phyloP scores from a whole-genome alignment of 768 basidiomycete genomes.

The Trametes coccinea region DNA sequence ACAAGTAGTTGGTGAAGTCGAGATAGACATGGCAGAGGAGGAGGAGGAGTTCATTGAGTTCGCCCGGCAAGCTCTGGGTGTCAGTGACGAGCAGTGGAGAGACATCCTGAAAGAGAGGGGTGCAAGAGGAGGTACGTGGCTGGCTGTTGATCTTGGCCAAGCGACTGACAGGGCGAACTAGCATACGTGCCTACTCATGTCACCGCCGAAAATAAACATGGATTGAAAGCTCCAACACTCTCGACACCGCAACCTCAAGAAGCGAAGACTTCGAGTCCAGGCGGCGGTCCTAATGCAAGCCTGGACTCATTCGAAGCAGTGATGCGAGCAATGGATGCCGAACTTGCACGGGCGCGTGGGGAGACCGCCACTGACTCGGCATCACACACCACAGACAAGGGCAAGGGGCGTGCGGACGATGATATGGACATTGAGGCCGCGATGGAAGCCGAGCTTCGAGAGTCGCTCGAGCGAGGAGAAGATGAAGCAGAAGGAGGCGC shows the following conservation, averaged over 20 bases:
- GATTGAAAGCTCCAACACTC: background rate
- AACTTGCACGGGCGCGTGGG: constrained; percentile 56
- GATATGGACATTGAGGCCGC: constrained; percentile 75
- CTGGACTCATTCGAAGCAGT: constrained; percentile 94
- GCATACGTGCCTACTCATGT: constrained; percentile 30
- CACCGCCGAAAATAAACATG: constrained; percentile 11
- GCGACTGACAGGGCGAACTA: background rate
- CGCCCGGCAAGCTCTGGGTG: constrained; percentile 87
- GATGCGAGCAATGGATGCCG: constrained; percentile 93
- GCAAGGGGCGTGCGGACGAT: constrained; percentile 40
- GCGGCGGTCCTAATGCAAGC: constrained; percentile 58
- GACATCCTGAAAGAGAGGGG: constrained; percentile 81
- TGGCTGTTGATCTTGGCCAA: background rate
- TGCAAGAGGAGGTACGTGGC: constrained; percentile 73
- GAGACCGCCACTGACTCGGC: constrained; percentile 11
- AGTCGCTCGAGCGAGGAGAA: constrained; percentile 51
- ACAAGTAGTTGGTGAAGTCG: constrained; percentile 79
- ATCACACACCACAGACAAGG: constrained; percentile 38
- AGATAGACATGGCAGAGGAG: constrained; percentile 91
- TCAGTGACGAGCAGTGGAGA: constrained; percentile 85
- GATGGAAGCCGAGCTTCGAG: constrained; percentile 87
- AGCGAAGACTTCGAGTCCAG: constrained; percentile 32
- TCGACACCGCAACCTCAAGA: background rate
- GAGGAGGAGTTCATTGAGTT: constrained; percentile 95
- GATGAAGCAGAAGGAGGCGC: constrained; percentile 57